phyloP scores from a whole-genome alignment of 108 stramenopile species.

The Fragilaria crotonensis region DNA sequence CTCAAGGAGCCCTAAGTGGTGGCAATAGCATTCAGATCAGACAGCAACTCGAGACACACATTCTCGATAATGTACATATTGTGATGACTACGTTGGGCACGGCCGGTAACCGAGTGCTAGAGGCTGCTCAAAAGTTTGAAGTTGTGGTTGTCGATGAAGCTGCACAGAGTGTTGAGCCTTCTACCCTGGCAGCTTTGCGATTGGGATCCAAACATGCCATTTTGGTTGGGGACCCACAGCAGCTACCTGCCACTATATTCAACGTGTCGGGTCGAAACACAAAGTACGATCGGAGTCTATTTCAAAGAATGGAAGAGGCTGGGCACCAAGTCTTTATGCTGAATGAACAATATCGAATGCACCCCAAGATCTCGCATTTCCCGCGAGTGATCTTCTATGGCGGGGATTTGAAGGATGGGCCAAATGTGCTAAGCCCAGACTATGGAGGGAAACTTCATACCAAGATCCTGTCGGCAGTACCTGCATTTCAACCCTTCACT shows the following conservation, averaged over 20 bases:
- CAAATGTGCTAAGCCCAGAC: slow-evolving; percentile 57
- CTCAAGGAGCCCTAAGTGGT: slow-evolving; percentile 29
- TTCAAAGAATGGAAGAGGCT: slow-evolving; percentile 92
- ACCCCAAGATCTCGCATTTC: slow-evolving; percentile 83
- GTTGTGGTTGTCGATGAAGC: slow-evolving; percentile 99
- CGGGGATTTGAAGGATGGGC: slow-evolving; percentile 73
- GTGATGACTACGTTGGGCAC: slow-evolving; percentile 96
- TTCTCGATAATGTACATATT: slow-evolving; percentile 87
- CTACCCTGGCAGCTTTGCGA: slow-evolving; percentile 90
- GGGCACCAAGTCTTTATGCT: slow-evolving; percentile 90
- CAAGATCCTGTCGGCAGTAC: slow-evolving; percentile 30
- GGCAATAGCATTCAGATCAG: slow-evolving; percentile 32
- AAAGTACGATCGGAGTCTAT: slow-evolving; percentile 92
- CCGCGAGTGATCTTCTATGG: slow-evolving; percentile 85
- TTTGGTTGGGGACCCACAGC: slow-evolving; percentile 95
- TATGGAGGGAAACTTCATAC: slow-evolving; percentile 64
- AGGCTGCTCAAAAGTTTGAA: slow-evolving; percentile 84
- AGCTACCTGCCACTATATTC: slow-evolving; percentile 98
- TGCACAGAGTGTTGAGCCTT: slow-evolving; percentile 93
- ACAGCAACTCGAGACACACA: slow-evolving; percentile 61
- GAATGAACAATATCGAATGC: slow-evolving; percentile 96
- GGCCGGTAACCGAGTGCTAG: slow-evolving; percentile 75
- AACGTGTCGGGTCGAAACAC: slow-evolving; percentile 66
- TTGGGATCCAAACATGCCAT: slow-evolving; percentile 81
- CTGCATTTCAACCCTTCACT: slow-evolving; percentile 54